A percentile compares a stretch with the other conserved stretches of the same genome.
These are phyloP conservation scores for Colletotrichum ledebouriae DNA, from an alignment of 2,329 filamentous ascomycete species.

Conservation along the genomic window DNA sequence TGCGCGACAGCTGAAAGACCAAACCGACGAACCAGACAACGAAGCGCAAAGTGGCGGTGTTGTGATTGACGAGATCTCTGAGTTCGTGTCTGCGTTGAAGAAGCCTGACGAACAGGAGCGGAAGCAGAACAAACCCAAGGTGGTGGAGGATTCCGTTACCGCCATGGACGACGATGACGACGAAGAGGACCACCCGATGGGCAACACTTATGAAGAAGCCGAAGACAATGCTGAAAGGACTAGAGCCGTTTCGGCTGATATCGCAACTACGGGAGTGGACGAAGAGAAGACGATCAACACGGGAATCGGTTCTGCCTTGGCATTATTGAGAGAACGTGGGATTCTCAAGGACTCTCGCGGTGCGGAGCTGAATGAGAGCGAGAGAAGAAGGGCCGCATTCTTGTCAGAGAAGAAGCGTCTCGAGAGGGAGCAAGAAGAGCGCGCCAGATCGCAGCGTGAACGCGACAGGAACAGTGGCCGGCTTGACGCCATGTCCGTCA, in stretches of 20 bases:
- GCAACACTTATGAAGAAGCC: conserved; percentile 34
- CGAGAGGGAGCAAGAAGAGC: conserved; percentile 83
- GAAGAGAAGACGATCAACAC: conserved; percentile 84
- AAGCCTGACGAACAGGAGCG: conserved; percentile 71
- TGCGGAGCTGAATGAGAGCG: conserved; percentile 73
- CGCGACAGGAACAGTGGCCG: conserved; percentile 86
- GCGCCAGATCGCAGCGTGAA: conserved; percentile 85
- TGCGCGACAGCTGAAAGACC: conserved; percentile 81
- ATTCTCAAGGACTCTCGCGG: conserved; percentile 77
- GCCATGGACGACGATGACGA: conserved; percentile 59
- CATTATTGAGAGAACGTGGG: conserved; percentile 87
- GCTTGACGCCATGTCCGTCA: conserved; percentile 89
- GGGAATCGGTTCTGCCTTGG: conserved; percentile 85
- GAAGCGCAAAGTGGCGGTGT: conserved; percentile 70
- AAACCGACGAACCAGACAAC: conserved; percentile 66
- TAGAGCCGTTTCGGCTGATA: conserved; percentile 58
- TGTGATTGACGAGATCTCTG: conserved; percentile 95
- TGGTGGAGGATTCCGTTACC: conserved; percentile 56
- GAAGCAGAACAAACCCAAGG: conserved; percentile 63
- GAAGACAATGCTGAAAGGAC: conserved; percentile 54
- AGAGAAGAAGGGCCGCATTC: conserved; percentile 82
- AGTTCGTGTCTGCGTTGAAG: conserved; percentile 90
- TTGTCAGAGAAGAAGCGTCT: conserved; percentile 78
- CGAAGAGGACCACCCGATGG: conserved; percentile 54
- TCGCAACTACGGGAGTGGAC: conserved; percentile 80